Evolutionary conservation across 2,329 filamentous ascomycete species (phyloP).

Genomic region (Epichloe bromicola): DNA sequence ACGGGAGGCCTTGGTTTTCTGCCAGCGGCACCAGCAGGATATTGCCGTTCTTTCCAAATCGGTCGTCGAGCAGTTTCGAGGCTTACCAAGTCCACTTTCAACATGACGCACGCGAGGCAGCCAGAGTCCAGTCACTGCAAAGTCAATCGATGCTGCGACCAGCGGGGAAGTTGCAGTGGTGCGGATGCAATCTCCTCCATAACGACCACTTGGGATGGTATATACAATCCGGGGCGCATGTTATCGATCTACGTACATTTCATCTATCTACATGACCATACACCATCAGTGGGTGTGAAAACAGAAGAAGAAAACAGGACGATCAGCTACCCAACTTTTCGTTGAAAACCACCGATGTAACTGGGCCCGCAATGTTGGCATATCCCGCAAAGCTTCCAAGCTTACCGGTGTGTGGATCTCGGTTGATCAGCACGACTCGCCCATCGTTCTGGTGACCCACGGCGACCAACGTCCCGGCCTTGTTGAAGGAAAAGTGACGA

Average conservation of each 20-base stretch:
- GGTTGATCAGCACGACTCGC: conserved; percentile 46
- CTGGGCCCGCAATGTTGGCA: conserved; percentile 28
- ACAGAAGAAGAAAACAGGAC: background rate
- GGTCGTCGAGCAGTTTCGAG: no score
- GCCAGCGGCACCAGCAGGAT: no score
- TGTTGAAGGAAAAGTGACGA: conserved; percentile 55
- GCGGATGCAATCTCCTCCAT: no score
- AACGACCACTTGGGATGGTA: background rate
- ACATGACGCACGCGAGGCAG: no score
- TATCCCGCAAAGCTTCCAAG: conserved; percentile 34
- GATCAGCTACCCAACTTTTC: conserved; percentile 15
- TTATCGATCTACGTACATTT: background rate
- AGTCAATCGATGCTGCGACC: no score
- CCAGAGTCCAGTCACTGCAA: no score
- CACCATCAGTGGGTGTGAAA: background rate
- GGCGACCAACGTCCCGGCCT: conserved; percentile 48
- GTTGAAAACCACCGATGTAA: conserved; percentile 35
- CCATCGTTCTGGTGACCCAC: conserved; percentile 50
- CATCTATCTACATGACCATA: background rate
- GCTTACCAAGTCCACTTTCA: no score
- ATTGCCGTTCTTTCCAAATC: no score
- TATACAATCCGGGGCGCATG: background rate
- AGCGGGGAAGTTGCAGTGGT: no score
- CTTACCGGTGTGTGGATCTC: conserved; percentile 46
- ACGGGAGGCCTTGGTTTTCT: no score